Evolutionary conservation across 1,284 basidiomycete species (phyloP), one percentile per base, ranked within the genome.

Genomic region (Sparassis latifolia): DNA sequence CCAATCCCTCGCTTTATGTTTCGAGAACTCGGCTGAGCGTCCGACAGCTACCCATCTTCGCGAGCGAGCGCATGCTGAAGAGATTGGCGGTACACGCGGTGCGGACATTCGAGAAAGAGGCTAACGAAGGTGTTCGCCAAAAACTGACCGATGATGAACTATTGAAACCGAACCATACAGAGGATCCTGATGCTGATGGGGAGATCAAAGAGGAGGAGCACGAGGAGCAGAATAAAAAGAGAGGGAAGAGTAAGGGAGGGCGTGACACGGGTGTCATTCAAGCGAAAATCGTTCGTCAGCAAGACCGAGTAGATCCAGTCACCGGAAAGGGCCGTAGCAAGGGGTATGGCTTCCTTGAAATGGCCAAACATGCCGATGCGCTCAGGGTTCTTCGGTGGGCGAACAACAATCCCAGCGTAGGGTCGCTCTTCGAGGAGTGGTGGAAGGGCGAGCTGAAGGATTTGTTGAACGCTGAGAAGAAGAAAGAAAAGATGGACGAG

Each of bases 321-420:
- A 95, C 90, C 0, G 91, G 89, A 2, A 83, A 89, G 58, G 92
- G 92, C 2, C 79, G 88, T 50, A 91, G 87, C 58, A 91, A 89
- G 64, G 96, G 96, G 0, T 99, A 97, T 62, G 97, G 96, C 10
- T 99, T 99, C 73, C 65, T 99, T 40, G 96, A 99, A 73, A 82
- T 97, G 80, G 74, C 82, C 38, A 79, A 72, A 30, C 96, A 97
- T 65, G 81, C 86, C 7, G 92, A 98, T 63, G 93, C 95, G 2
- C 74, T 99, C 33, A 87, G 91, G 42, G 89, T 97, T 1, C 69
- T 99, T 35, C 79, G 96, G 28, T 99, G 92, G 91, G 86, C 89
- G 12, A 99, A 99, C 72, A 96, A 91, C 64, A 95, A 96, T 63
- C 68, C 78, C 0, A 77, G 75, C 1, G 77, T 89, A 0, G 78